phyloP scores from a whole-genome alignment of 2,329 filamentous ascomycete species.

The Esteya vermicola region DNA sequence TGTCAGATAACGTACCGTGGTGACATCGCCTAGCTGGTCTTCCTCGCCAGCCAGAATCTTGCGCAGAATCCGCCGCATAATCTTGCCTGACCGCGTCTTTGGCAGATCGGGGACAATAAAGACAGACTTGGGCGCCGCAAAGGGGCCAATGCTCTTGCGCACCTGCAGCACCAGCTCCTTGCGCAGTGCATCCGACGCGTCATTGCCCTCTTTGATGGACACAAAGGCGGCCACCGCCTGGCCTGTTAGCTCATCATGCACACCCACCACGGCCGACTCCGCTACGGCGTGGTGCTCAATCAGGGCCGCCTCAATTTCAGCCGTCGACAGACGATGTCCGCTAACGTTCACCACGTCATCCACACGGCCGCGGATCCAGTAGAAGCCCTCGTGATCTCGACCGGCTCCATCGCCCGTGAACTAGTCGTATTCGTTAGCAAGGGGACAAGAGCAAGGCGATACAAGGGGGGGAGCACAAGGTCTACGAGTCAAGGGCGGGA shows the following conservation, averaged over 20 bases:
- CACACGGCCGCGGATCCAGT: constrained; percentile 98
- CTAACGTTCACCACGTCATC: constrained; percentile 98
- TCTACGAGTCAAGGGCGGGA: no score
- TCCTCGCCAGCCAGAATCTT: constrained; percentile 97
- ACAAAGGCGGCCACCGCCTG: constrained; percentile 98
- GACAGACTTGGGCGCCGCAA: constrained; percentile 89
- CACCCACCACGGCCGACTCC: constrained; percentile 89
- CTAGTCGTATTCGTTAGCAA: constrained; percentile 25
- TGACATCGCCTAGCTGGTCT: constrained; percentile 86
- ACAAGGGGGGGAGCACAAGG: no score
- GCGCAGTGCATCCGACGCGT: constrained; percentile 63
- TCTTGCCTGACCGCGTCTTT: constrained; percentile 96
- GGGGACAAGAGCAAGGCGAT: no score
- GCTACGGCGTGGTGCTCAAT: constrained; percentile 83
- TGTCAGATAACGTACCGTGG: constrained; percentile 58
- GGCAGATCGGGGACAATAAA: constrained; percentile 86
- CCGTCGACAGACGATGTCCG: constrained; percentile 88
- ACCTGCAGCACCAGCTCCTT: constrained; percentile 94
- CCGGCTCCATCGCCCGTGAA: constrained; percentile 91
- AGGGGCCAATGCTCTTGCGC: constrained; percentile 92
- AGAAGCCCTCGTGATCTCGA: constrained; percentile 95
- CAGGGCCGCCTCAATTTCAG: constrained; percentile 93
- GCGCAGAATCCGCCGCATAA: constrained; percentile 91
- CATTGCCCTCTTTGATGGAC: constrained; percentile 72
- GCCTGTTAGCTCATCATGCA: constrained; percentile 84